Conservation (phyloP, 495 filamentous ascomycete genomes). For the Penicillium herquei region DNA sequence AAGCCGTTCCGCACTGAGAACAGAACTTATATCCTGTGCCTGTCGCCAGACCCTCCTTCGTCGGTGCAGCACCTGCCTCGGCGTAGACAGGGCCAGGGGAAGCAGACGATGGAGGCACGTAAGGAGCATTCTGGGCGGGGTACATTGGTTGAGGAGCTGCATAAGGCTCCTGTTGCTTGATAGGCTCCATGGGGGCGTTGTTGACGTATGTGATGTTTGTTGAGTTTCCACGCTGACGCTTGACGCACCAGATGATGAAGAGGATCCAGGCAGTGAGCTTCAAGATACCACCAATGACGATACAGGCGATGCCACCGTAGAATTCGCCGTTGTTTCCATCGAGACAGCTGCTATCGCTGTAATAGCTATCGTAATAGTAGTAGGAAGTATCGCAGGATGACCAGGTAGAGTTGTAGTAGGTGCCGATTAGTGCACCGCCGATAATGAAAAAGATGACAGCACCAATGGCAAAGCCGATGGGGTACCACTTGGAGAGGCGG, state of each 20-base stretch:
- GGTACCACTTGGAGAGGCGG: slow-evolving; percentile 19
- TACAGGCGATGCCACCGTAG: slow-evolving; percentile 16
- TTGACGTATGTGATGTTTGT: slow-evolving; percentile 14
- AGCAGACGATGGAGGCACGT: slow-evolving; percentile 8
- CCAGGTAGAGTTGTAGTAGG: slow-evolving; percentile 8
- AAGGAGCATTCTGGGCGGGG: slow-evolving; percentile 7
- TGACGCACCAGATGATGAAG: slow-evolving; percentile 20
- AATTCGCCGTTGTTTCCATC: slow-evolving; percentile 11
- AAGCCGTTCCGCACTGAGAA: slow-evolving; percentile 15
- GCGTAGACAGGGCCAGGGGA: slow-evolving; percentile 5
- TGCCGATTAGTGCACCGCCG: slow-evolving; percentile 21
- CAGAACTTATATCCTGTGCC: slow-evolving; percentile 14
- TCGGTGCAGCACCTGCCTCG: slow-evolving; percentile 1
- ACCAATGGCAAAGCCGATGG: slow-evolving; percentile 21
- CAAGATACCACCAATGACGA: slow-evolving; percentile 17
- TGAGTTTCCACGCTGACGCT: slow-evolving; percentile 14
- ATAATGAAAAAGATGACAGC: slow-evolving; percentile 23
- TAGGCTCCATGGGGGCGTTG: slow-evolving; percentile 6
- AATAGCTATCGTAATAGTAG: slow-evolving; percentile 6
- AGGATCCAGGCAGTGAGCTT: slow-evolving; percentile 23
- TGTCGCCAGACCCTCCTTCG: slow-evolving; percentile 12
- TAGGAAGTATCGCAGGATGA: slow-evolving; percentile 6
- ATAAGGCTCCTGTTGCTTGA: slow-evolving; percentile 8
- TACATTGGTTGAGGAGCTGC: slow-evolving; percentile 16
- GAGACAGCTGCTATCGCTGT: slow-evolving; percentile 4